Evolutionary conservation across 495 filamentous ascomycete genomes (phyloP).

Genomic region (Lasiosphaeria miniovina): DNA sequence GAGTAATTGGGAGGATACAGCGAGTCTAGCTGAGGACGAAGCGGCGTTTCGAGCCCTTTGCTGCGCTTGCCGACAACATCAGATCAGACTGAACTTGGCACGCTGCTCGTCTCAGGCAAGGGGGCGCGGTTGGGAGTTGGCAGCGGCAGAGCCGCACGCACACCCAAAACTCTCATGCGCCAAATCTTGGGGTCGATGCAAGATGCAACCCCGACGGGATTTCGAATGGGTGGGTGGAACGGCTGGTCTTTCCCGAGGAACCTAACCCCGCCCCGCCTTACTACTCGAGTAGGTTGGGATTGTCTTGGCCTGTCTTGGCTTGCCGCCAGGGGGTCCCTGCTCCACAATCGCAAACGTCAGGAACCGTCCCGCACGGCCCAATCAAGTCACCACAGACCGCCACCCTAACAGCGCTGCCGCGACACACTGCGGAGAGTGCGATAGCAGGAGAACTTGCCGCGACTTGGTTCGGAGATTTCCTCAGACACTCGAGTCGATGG

Average conservation of each 20-base stretch:
- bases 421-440: neutral
- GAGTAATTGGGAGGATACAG: too few species aligned
- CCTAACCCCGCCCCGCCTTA: too few species aligned
- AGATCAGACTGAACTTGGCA: constrained; percentile 38
- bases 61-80: constrained; percentile 12
- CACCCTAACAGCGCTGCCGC: neutral
- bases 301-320: too few species aligned
- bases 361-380: neutral
- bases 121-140: constrained; percentile 5
- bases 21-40: neutral
- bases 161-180: constrained; percentile 1
- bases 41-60: constrained; percentile 17
- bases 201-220: neutral
- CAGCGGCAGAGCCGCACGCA: constrained; percentile 29
- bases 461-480: constrained; percentile 17
- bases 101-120: constrained; percentile 27
- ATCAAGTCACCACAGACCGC: neutral
- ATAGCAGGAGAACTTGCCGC: neutral
- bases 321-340: too few species aligned
- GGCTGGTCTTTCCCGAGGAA: neutral
- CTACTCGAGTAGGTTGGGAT: too few species aligned
- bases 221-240: constrained; percentile 4
- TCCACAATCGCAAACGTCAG: too few species aligned
- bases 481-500: constrained; percentile 8
- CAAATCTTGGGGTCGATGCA: neutral